Percentiles rank a stretch among this genome's conserved stretches.
phyloP scores from a whole-genome alignment of 2,329 filamentous ascomycete genomes.

The Exserohilum rostratum region DNA sequence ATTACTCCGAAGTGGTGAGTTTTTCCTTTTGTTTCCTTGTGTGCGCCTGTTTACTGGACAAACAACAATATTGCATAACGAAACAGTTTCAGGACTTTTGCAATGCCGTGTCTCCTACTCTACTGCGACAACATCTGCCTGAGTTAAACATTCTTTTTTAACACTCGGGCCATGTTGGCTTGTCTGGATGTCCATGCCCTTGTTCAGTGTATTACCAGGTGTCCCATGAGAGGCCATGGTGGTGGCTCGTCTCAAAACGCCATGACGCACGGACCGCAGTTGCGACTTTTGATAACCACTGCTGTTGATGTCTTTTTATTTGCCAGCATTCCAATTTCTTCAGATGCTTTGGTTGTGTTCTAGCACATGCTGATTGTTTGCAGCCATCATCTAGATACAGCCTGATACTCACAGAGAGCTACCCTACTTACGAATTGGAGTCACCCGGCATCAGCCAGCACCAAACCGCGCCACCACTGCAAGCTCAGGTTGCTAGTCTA shows the following conservation, averaged over 20 bases:
- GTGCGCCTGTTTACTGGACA: constrained; percentile 23
- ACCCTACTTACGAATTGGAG: constrained; percentile 36
- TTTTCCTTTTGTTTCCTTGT: constrained; percentile 25
- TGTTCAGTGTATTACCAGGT: neutral
- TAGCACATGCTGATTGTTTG: constrained; percentile 14
- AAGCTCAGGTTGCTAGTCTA: constrained; percentile 45
- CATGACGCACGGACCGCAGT: neutral
- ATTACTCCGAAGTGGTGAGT: constrained; percentile 40
- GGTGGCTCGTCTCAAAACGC: constrained; percentile 6
- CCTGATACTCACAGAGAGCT: constrained; percentile 20
- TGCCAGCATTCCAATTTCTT: neutral
- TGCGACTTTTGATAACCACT: neutral
- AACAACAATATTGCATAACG: constrained; percentile 26
- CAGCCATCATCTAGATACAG: constrained; percentile 27
- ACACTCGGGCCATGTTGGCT: neutral
- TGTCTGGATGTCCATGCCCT: neutral
- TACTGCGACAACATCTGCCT: constrained; percentile 24
- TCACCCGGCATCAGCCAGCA: constrained; percentile 40
- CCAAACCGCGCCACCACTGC: constrained; percentile 40
- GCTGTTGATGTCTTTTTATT: neutral
- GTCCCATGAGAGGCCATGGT: neutral
- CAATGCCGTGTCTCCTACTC: constrained; percentile 13
- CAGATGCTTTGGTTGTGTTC: neutral
- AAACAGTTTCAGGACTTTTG: constrained; percentile 36
- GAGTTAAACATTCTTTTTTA: constrained; percentile 21